Percentiles rank a stretch among this genome's conserved stretches.
Conservation (phyloP, 495 filamentous ascomycete species). For the Penicillium lividum region DNA sequence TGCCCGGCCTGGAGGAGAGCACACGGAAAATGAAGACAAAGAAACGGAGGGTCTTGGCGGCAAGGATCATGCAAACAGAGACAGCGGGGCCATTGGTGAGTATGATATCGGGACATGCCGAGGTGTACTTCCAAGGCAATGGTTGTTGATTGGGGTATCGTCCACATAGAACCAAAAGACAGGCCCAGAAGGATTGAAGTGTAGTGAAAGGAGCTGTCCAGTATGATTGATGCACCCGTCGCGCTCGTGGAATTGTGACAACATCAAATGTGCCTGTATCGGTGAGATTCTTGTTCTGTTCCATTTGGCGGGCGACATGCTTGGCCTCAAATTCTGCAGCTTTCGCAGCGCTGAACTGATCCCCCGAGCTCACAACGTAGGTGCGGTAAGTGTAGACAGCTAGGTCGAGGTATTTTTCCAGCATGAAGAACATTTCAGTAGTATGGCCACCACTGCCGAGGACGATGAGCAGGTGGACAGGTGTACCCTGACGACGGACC, state of each 20-base stretch:
- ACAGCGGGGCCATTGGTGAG: constrained; percentile 89
- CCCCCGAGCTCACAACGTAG: constrained; percentile 78
- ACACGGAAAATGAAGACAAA: constrained; percentile 27
- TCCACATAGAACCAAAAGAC: constrained; percentile 45
- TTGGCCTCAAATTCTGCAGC: constrained; percentile 63
- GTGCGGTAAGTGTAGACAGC: constrained; percentile 67
- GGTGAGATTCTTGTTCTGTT: constrained; percentile 5
- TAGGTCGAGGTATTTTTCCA: constrained; percentile 50
- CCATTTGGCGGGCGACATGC: constrained; percentile 16
- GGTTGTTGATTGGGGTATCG: constrained; percentile 31
- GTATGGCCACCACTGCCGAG: constrained; percentile 95
- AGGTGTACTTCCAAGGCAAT: constrained; percentile 22
- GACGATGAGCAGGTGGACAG: constrained; percentile 74
- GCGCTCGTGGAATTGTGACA: constrained; percentile 66
- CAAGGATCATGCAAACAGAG: constrained; percentile 74
- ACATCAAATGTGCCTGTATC: constrained; percentile 38
- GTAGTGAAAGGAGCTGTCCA: constrained; percentile 64
- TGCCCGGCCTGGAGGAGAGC: constrained; percentile 7
- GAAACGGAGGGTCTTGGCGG: constrained; percentile 67
- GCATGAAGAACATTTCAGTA: constrained; percentile 84
- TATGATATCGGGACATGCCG: constrained; percentile 66
- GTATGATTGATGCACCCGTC: constrained; percentile 75
- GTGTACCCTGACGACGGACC: constrained; percentile 32
- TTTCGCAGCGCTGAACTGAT: constrained; percentile 68
- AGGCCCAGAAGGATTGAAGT: constrained; percentile 56